Base-by-base conservation (phyloP, 2,329 filamentous ascomycete genomes). In the Talaromyces sp. region DNA sequence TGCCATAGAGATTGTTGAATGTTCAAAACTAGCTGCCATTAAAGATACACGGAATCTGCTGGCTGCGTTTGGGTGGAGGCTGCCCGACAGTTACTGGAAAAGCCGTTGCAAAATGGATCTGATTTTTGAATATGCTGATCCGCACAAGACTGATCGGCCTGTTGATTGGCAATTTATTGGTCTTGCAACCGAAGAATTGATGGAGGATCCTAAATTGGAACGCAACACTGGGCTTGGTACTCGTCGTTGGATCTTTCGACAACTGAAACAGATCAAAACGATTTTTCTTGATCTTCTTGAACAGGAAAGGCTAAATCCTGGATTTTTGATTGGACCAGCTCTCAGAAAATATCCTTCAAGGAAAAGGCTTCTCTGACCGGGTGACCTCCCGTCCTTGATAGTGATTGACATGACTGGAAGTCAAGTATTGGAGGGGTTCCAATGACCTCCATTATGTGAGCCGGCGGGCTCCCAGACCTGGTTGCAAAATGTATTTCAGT, bases 81-180 rank as follows among this genome's bases (percentile, higher is more conserved):
- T 65, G 25, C 66, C 66, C 19, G 66, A 67, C 27, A 47, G 41
- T 54, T 67, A 67, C 50, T 67, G 66, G 65, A 63, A 65, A 56
- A 49, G 49, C 43, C 39, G 17, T 65, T 67, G 62, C 47, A 61
- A 56, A 9, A 67, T 54, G 59, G 62, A 67, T 47, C 22, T 67
- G 41, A 65, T 67, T 41, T 65, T 67, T 62, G 65, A 67, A 64
- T 67, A 64, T 57, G 62, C 41, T 31, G 65, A 67, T 65, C 65
- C 65, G 9, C 31, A 59, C 5, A 61, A 65, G 11, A 45, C 49
- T 3, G 45, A 62, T 22, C n/a, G 25, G 41, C 39, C 39, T 9
- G 66, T 67, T 22, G 63, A 67, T 37, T 67, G 63, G 66, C 66
- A 67, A 56, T 17, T 66, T 37, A 61, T 67, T 50, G 63, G 50